Evolutionary conservation across 768 basidiomycete genomes (phyloP), one percentile per base, ranked within the genome.

Genomic region (Vishniacozyma victoriae): DNA sequence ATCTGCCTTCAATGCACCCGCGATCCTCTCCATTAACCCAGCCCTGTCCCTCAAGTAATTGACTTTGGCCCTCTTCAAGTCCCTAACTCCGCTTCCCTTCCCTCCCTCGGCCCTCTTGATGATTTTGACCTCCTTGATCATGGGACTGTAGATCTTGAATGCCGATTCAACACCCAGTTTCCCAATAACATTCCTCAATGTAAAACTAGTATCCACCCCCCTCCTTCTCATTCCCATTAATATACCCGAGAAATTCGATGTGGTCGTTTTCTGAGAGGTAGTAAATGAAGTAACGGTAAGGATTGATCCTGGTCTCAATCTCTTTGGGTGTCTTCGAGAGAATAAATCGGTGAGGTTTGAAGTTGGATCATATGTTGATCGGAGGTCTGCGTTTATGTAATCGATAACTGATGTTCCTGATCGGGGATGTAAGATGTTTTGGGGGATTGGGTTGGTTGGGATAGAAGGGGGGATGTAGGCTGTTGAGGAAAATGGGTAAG

Each of bases 161-260:
- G 84, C 85, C 84, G 88, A 84, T 77, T 96, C 93, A 31, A 95
- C 85, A 12, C 91, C 92, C 12, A 85, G 88, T 55, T 89, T 79
- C 61, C 88, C 85, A 44, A 97, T 79, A 57, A 95, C 80, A 73
- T 96, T 96, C 55, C 93, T 80, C 43, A 97, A 74, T 44, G 83
- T 77, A 66, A 97, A 86, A n/a, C 83, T 85, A 22, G 88, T 90
- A 73, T 89, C 87, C 23, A 81, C 78, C 4, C 63, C 60, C 19
- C 69, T 41, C 7, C 71, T 52, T 43, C 87, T 81, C 57, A 92
- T 79, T 24, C 82, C 80, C 60, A 95, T 78, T 48, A 97, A 77
- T 37, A 96, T 85, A 27, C 93, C 93, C 5, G 89, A 86, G 73
- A 96, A 97, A 16, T 61, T 43, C 13, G 70, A 60, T 11, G 67